Conservation (phyloP, 257 asterid genomes). For the Plantago elongata region DNA sequence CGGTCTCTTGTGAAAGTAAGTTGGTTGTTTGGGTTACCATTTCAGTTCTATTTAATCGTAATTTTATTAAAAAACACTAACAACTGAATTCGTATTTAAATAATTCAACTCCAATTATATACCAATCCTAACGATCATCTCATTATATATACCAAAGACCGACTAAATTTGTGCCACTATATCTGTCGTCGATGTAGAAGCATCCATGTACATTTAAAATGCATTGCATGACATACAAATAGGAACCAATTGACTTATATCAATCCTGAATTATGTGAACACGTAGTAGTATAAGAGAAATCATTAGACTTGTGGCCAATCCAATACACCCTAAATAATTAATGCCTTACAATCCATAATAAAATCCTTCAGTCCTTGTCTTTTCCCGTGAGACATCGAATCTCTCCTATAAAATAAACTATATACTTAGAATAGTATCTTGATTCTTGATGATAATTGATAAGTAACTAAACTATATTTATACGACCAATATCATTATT, state of each 20-base stretch:
- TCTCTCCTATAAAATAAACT: conserved; percentile 29
- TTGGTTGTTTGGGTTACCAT: too few relatives aligned
- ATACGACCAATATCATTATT: conserved; percentile 8
- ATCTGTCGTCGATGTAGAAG: too few relatives aligned
- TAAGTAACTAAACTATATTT: conserved; percentile 7
- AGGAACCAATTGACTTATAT: neutral
- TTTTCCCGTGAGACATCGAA: conserved; percentile 41
- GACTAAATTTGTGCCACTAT: too few relatives aligned
- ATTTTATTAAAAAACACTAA: too few relatives aligned
- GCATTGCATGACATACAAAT: neutral
- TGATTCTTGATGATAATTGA: conserved; percentile 13
- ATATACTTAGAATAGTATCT: conserved; percentile 22
- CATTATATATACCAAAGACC: too few relatives aligned
- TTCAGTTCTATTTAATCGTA: too few relatives aligned
- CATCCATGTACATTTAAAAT: neutral
- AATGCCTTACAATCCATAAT: conserved; percentile 2
- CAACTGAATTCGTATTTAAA: too few relatives aligned
- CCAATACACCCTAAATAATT: neutral
- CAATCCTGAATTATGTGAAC: conserved; percentile 18
- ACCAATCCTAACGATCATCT: too few relatives aligned
- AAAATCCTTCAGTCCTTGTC: conserved; percentile 37
- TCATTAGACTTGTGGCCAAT: neutral
- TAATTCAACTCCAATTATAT: too few relatives aligned
- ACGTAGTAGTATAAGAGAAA: neutral
- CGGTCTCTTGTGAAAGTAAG: too few relatives aligned